Evolutionary conservation across 1,139 yeast species (phyloP).

Genomic region (Torulaspora globosa): DNA sequence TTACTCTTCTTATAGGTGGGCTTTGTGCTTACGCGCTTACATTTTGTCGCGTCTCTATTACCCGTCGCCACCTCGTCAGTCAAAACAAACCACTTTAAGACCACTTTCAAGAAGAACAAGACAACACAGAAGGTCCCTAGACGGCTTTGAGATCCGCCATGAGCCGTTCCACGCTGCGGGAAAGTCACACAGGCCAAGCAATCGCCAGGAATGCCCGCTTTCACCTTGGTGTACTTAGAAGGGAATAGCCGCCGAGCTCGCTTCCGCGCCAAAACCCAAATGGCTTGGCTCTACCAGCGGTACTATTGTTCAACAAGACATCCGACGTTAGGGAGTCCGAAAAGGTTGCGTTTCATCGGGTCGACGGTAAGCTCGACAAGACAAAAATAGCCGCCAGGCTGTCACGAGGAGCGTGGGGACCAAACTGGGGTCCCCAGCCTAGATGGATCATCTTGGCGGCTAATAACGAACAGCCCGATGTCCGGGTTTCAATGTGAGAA

Average conservation of each 20-base stretch:
- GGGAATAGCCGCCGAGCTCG: not conserved
- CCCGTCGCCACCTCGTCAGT: not conserved
- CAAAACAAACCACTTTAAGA: not conserved
- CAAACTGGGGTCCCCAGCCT: too few species aligned
- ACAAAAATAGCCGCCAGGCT: too few species aligned
- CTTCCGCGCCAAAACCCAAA: not conserved
- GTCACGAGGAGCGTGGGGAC: too few species aligned
- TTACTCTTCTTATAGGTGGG: not conserved
- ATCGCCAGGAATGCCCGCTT: not conserved
- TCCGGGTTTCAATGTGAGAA: too few species aligned
- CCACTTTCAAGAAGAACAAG: slow-evolving; percentile 2
- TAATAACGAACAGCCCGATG: too few species aligned
- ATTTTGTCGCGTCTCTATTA: slow-evolving; percentile 1
- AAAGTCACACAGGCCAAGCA: not conserved
- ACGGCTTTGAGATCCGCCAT: not conserved
- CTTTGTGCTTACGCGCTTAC: slow-evolving; percentile 7
- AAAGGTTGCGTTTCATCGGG: too few species aligned
- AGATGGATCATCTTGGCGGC: too few species aligned
- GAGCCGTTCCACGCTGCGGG: not conserved
- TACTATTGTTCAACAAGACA: not conserved
- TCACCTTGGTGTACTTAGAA: too few species aligned
- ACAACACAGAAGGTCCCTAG: not conserved
- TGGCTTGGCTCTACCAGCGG: too few species aligned
- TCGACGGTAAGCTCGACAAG: too few species aligned
- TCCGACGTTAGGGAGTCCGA: too few species aligned